phyloP scores from a whole-genome alignment of 768 basidiomycete species.

The Phlebiopsis flavidoalba region DNA sequence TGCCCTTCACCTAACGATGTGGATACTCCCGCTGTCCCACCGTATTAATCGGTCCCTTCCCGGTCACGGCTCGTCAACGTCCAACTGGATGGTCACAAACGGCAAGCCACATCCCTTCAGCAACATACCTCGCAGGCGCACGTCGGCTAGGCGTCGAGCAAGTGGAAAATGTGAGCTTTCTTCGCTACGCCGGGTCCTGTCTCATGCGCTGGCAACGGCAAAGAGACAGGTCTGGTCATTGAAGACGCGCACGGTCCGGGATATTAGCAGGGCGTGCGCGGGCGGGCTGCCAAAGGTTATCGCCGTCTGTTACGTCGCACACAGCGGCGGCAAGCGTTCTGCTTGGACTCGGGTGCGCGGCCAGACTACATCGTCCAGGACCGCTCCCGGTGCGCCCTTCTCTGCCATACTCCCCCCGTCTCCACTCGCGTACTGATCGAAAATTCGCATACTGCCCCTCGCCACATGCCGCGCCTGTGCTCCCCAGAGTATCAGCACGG shows the following conservation, averaged over 20 bases:
- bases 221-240: slow-evolving; percentile 67
- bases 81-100: slow-evolving; percentile 57
- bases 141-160: slow-evolving; percentile 48
- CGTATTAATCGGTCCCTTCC: no score
- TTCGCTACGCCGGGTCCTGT: background rate
- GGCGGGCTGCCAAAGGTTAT: slow-evolving; percentile 71
- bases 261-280: slow-evolving; percentile 68
- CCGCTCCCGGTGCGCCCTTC: slow-evolving; percentile 50
- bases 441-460: background rate
- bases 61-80: slow-evolving; percentile 77
- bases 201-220: background rate
- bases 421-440: background rate
- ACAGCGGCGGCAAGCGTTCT: slow-evolving; percentile 48
- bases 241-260: slow-evolving; percentile 90
- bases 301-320: slow-evolving; percentile 83
- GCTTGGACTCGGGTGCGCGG: slow-evolving; percentile 41
- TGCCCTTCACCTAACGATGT: slow-evolving; percentile 61
- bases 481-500: slow-evolving; percentile 37
- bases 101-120: slow-evolving; percentile 92
- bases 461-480: background rate
- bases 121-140: slow-evolving; percentile 81
- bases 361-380: slow-evolving; percentile 68
- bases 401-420: background rate
- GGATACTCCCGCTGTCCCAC: slow-evolving; percentile 56
- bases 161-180: slow-evolving; percentile 45